Evolutionary conservation across 768 basidiomycete genomes (phyloP).

Genomic region (Brasilioporus rufonigricans): DNA sequence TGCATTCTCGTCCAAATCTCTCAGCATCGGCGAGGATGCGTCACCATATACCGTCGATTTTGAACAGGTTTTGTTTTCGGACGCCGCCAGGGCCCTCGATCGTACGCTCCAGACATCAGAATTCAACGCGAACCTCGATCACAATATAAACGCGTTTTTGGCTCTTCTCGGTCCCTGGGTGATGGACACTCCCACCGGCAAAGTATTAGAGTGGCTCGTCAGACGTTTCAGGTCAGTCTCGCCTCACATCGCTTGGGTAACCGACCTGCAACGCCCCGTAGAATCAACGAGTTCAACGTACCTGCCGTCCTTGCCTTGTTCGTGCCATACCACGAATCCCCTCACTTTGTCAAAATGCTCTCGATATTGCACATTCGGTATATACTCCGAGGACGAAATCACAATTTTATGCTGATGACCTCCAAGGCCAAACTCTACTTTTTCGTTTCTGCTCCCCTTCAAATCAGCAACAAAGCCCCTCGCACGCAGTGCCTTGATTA

Average conservation of each 20-base stretch:
- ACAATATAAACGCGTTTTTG: conserved; percentile 58
- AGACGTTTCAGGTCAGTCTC: conserved; percentile 77
- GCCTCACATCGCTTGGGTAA: neutral
- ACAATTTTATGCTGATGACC: conserved; percentile 1
- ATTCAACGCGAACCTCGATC: conserved; percentile 62
- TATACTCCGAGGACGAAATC: conserved; percentile 17
- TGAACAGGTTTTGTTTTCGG: conserved; percentile 77
- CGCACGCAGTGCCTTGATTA: conserved; percentile 69
- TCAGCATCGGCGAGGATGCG: conserved; percentile 14
- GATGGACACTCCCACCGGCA: conserved; percentile 75
- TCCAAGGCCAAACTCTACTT: conserved; percentile 55
- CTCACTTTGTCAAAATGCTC: conserved; percentile 92
- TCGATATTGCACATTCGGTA: conserved; percentile 79
- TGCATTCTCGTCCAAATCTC: conserved; percentile 33
- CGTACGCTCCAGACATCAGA: conserved; percentile 70
- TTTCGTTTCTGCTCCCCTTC: conserved; percentile 70
- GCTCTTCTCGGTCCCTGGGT: conserved; percentile 76
- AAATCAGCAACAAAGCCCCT: conserved; percentile 75
- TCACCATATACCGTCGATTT: conserved; percentile 37
- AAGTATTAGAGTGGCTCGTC: conserved; percentile 93
- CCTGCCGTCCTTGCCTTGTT: conserved; percentile 75
- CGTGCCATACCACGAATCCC: conserved; percentile 92
- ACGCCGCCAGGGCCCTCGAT: conserved; percentile 71
- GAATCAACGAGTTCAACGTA: conserved; percentile 93
- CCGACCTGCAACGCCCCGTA: conserved; percentile 29